Percentiles rank a stretch among this genome's conserved stretches.
Evolutionary conservation across 495 filamentous ascomycete species (phyloP).

Genomic region (Penicillium odoratum): DNA sequence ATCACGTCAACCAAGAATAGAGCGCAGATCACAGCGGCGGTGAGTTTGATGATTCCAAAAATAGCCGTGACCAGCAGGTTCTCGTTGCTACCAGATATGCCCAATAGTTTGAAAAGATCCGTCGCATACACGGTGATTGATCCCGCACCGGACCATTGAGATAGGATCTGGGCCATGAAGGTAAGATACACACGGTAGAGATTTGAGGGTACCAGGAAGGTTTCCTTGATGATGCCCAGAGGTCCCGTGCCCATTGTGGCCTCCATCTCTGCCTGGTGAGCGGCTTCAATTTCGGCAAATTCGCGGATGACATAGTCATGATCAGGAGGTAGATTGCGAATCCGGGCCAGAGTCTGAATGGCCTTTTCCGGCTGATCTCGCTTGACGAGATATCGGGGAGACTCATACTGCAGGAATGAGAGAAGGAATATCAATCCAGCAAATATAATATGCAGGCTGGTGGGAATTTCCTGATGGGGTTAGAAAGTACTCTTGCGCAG

Average conservation of each 20-base stretch:
- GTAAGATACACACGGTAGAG: slow-evolving; percentile 63
- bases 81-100: slow-evolving; percentile 60
- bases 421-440: slow-evolving; percentile 64
- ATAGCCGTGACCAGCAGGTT: slow-evolving; percentile 66
- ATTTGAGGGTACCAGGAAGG: slow-evolving; percentile 59
- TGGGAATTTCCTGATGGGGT: slow-evolving; percentile 55
- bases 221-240: slow-evolving; percentile 57
- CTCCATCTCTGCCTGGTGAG: slow-evolving; percentile 69
- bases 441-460: slow-evolving; percentile 71
- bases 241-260: slow-evolving; percentile 57
- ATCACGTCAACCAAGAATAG: slow-evolving; percentile 74
- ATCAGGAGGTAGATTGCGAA: slow-evolving; percentile 43
- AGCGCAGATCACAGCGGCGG: slow-evolving; percentile 62
- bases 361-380: slow-evolving; percentile 56
- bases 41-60: slow-evolving; percentile 69
- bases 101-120: slow-evolving; percentile 65
- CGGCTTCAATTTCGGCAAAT: slow-evolving; percentile 60
- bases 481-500: background rate
- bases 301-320: slow-evolving; percentile 55
- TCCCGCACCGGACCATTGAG: slow-evolving; percentile 70
- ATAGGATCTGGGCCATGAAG: slow-evolving; percentile 59
- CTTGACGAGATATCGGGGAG: slow-evolving; percentile 63
- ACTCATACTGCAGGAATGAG: slow-evolving; percentile 65
- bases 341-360: slow-evolving; percentile 33
- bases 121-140: slow-evolving; percentile 68